These are phyloP conservation scores for Davidsoniella australis DNA, from an alignment of 2,329 filamentous ascomycete species.

Conservation along the genomic window DNA sequence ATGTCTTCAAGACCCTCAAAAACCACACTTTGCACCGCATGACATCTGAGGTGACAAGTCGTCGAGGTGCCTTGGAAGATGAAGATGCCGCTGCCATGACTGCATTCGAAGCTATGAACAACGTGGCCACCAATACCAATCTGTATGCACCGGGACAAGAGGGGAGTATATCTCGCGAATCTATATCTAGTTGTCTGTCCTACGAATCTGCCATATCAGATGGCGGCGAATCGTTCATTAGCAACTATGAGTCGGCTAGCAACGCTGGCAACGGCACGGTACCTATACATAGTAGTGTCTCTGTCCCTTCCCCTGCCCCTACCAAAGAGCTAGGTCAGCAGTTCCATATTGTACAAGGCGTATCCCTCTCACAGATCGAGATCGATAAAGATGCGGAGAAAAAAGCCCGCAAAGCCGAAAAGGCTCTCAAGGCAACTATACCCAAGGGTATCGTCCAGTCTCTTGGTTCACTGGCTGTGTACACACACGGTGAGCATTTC, in stretches of 20 bases:
- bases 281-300: too few species aligned
- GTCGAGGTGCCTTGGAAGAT: not conserved
- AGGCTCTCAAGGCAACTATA: not conserved
- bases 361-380: not conserved
- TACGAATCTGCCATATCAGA: not conserved
- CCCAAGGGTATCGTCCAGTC: not conserved
- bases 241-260: not conserved
- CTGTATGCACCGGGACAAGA: not conserved
- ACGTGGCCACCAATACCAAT: not conserved
- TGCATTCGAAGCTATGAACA: too few species aligned
- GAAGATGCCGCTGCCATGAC: not conserved
- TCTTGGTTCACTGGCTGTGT: conserved; percentile 62
- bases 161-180: not conserved
- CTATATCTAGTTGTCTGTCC: not conserved
- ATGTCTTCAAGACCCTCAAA: conserved; percentile 20
- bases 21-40: conserved; percentile 18
- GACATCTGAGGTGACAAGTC: conserved; percentile 1
- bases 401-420: not conserved
- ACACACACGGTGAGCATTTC: conserved; percentile 75
- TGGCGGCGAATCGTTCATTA: not conserved
- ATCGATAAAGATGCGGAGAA: not conserved
- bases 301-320: not conserved
- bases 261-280: not conserved
- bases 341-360: not conserved
- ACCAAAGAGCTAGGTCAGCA: not conserved